A percentile compares a stretch with the other conserved stretches of the same genome.
These are phyloP conservation scores for Paramecium biaurelia DNA, from an alignment of 73 alveolate genomes.

Conservation along the genomic window DNA sequence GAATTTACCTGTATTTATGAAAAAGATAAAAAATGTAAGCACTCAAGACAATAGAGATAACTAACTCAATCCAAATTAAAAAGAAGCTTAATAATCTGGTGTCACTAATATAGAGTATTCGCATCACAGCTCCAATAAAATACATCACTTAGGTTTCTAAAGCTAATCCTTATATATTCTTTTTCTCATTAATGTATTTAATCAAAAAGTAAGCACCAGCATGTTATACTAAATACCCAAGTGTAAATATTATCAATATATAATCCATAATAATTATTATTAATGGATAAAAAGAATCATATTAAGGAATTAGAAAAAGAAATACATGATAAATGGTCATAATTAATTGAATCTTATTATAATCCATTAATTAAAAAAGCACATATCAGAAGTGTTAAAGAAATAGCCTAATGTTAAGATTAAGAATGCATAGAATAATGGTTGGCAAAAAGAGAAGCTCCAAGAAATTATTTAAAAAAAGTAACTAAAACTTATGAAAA, in stretches of 20 bases:
- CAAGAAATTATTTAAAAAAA: neutral
- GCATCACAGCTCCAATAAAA: constrained; percentile 59
- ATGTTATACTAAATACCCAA: constrained; percentile 61
- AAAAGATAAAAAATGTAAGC: constrained; percentile 27
- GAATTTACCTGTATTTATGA: constrained; percentile 43
- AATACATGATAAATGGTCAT: neutral
- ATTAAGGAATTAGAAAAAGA: neutral
- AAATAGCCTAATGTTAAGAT: neutral
- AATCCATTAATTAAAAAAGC: neutral
- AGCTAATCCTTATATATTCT: constrained; percentile 40
- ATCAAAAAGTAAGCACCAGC: constrained; percentile 25
- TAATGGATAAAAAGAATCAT: neutral
- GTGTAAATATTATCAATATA: constrained; percentile 36
- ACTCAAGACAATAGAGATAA: constrained; percentile 8
- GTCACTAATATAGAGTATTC: constrained; percentile 55
- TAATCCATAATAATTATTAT: constrained; percentile 29
- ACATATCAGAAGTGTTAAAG: neutral
- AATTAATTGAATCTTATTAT: neutral
- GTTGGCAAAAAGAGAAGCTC: neutral
- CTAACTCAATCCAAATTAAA: constrained; percentile 43
- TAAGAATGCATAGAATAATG: neutral
- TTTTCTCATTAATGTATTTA: constrained; percentile 28
- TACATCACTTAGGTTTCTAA: constrained; percentile 62
- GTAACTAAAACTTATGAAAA: neutral
- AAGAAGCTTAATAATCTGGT: constrained; percentile 42